A percentile compares a stretch with the other conserved stretches of the same genome.
phyloP scores from a whole-genome alignment of 1,284 basidiomycete species.

The Mycocalia duriaeana region DNA sequence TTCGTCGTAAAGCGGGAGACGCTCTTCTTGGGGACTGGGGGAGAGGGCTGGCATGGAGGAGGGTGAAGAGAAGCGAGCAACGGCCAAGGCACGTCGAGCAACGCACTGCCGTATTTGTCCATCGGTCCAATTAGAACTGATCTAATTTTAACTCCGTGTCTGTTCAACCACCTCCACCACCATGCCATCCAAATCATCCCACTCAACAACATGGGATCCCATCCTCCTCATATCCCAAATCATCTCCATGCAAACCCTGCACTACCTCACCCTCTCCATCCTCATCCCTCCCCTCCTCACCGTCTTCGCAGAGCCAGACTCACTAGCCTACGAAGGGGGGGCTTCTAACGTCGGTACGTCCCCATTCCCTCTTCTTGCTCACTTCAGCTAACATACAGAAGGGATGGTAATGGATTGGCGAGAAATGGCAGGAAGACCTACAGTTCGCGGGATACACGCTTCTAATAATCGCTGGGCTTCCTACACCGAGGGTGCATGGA shows the following conservation, averaged over 20 bases:
- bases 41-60: no score
- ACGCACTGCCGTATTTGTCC: no score
- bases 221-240: conserved; percentile 50
- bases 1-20: no score
- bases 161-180: no score
- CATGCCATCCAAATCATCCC: not conserved
- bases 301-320: conserved; percentile 68
- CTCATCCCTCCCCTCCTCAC: conserved; percentile 79
- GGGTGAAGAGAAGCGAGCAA: no score
- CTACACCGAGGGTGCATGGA: no score
- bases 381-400: no score
- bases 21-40: no score
- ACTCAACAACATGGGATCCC: not conserved
- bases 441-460: conserved; percentile 58
- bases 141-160: no score
- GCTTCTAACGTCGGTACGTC: conserved; percentile 72
- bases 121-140: no score
- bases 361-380: no score
- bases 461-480: conserved; percentile 66
- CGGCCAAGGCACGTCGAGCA: no score
- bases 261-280: conserved; percentile 85
- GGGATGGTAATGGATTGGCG: conserved; percentile 97
- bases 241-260: conserved; percentile 84
- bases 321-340: conserved; percentile 83
- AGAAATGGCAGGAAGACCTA: conserved; percentile 83